Evolutionary conservation across 768 basidiomycete species (phyloP).

Genomic region (Rickenella mellea): DNA sequence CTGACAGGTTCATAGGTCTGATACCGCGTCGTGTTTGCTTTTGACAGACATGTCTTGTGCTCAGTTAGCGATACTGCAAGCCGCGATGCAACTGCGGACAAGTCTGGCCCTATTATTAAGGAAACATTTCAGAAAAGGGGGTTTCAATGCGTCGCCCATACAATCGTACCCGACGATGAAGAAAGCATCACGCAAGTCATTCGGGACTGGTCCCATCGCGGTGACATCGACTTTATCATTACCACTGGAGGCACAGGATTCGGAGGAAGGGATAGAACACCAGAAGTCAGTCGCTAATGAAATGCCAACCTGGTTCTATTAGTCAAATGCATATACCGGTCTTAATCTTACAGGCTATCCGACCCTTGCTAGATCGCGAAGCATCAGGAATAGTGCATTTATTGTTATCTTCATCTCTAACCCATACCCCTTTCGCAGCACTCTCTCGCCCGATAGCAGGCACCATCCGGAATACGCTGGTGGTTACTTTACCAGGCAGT

Average conservation of each 20-base stretch:
- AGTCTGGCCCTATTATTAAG: conserved; percentile 56
- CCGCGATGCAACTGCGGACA: conserved; percentile 37
- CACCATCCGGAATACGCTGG: conserved; percentile 50
- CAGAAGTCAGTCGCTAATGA: conserved; percentile 50
- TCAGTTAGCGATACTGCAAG: conserved; percentile 72
- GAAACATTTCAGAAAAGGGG: conserved; percentile 27
- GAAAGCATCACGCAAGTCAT: conserved; percentile 39
- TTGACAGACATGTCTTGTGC: neutral
- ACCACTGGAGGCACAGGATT: conserved; percentile 88
- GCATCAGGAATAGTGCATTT: conserved; percentile 71
- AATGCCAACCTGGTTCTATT: neutral
- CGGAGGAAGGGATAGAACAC: conserved; percentile 70
- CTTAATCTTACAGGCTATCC: conserved; percentile 36
- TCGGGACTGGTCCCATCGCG: conserved; percentile 31
- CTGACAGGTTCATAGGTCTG: neutral
- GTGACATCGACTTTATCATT: conserved; percentile 61
- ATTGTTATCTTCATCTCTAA: conserved; percentile 56
- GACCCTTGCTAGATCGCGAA: conserved; percentile 53
- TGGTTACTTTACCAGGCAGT: conserved; percentile 80
- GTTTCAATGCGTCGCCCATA: conserved; percentile 2
- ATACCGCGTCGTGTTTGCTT: neutral
- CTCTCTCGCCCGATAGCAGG: conserved; percentile 81
- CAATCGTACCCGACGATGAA: conserved; percentile 62
- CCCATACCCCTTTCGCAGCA: conserved; percentile 71
- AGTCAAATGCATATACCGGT: neutral